Percentiles rank a stretch among this genome's conserved stretches.
Conservation (phyloP, 345 rosid species). For the Eucalyptus guilfoylei region DNA sequence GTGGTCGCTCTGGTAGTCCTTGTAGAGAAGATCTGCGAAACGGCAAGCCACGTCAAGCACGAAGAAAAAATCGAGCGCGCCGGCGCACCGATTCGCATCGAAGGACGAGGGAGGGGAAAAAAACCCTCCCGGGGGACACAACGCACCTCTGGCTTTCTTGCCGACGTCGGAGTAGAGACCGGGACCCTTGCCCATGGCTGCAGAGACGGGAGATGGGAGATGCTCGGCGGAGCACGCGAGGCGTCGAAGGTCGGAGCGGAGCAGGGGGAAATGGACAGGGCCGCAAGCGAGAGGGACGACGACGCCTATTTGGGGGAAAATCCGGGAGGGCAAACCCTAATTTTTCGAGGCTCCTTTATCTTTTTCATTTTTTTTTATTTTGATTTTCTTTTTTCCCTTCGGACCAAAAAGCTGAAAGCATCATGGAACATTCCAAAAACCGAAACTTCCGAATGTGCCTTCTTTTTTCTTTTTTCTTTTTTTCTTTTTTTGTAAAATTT, state of each 20-base stretch:
- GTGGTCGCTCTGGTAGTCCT: slow-evolving; percentile 88
- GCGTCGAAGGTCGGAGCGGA: background rate
- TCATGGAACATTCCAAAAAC: background rate
- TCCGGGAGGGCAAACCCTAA: background rate
- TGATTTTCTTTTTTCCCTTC: background rate
- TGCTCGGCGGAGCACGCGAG: background rate
- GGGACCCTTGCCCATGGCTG: slow-evolving; percentile 82
- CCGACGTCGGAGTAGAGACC: slow-evolving; percentile 94
- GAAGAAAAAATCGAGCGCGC: background rate
- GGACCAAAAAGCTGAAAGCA: background rate
- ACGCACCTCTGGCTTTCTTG: slow-evolving; percentile 79
- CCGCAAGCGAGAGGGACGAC: background rate
- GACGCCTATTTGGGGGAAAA: background rate
- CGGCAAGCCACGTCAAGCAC: background rate
- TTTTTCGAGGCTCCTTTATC: background rate
- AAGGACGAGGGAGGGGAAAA: background rate
- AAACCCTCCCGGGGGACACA: background rate
- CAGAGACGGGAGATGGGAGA: background rate
- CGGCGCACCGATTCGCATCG: background rate
- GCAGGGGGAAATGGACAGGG: background rate
- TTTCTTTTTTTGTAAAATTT: background rate
- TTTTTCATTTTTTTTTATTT: background rate
- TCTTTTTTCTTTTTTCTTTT: too few species aligned
- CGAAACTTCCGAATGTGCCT: background rate
- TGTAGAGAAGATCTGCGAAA: slow-evolving; percentile 69